These are phyloP conservation scores for Stentor coeruleus DNA, from an alignment of 73 alveolate species.

Conservation along the genomic window DNA sequence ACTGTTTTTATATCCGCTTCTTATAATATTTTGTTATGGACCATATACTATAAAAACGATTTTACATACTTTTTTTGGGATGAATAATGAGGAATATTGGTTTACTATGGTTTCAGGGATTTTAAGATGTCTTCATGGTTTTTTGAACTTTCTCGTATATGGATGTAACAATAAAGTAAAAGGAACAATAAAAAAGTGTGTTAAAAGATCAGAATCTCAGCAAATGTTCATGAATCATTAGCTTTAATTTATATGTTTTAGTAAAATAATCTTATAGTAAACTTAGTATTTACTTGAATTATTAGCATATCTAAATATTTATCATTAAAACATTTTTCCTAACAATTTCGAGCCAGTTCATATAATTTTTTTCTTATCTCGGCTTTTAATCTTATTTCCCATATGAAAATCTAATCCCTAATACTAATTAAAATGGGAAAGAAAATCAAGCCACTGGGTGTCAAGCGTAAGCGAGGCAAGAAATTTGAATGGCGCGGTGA, in stretches of 20 bases:
- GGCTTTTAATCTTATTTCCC: too few relatives aligned
- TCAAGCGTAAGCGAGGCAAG: conserved; percentile 24
- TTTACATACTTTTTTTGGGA: not conserved
- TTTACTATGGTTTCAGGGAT: not conserved
- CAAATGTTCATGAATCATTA: too few relatives aligned
- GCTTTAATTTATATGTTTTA: too few relatives aligned
- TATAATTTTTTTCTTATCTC: too few relatives aligned
- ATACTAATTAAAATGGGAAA: conserved; percentile 14
- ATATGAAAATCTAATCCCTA: too few relatives aligned
- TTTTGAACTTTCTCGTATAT: too few relatives aligned
- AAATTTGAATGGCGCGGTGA: not conserved
- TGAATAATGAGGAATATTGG: not conserved
- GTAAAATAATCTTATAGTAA: too few relatives aligned
- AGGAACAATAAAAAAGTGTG: not conserved
- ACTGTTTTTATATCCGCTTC: not conserved
- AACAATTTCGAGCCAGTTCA: too few relatives aligned
- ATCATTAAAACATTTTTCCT: too few relatives aligned
- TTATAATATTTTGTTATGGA: not conserved
- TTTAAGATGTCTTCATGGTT: not conserved
- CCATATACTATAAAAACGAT: not conserved
- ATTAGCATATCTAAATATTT: too few relatives aligned
- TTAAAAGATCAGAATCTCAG: too few relatives aligned
- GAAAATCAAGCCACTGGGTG: not conserved
- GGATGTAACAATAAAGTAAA: not conserved
- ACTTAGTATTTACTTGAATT: too few relatives aligned